phyloP scores from a whole-genome alignment of 108 stramenopile species.

The Cyclostephanos invisitatus region DNA sequence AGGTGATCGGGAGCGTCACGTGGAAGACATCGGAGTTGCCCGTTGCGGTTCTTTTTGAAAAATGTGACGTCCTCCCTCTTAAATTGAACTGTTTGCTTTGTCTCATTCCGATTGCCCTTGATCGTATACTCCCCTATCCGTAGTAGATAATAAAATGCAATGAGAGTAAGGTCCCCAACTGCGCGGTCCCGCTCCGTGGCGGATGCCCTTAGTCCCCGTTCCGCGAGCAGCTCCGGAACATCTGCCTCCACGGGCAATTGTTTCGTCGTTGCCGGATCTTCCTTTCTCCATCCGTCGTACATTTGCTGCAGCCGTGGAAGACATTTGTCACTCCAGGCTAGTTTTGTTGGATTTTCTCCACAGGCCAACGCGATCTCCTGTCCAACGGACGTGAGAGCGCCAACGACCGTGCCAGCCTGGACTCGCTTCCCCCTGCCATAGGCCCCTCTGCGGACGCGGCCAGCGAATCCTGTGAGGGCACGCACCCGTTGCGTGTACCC shows the following conservation, averaged over 20 bases:
- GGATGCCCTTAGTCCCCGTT: not conserved
- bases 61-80: not conserved
- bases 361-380: slow-evolving; percentile 15
- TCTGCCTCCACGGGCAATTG: not conserved
- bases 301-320: not conserved
- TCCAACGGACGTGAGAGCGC: slow-evolving; percentile 27
- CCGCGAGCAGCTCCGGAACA: not conserved
- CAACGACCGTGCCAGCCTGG: slow-evolving; percentile 5
- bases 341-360: slow-evolving; percentile 13
- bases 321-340: not conserved
- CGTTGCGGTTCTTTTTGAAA: not conserved
- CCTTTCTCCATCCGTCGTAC: not conserved
- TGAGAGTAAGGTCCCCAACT: slow-evolving; percentile 3
- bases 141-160: slow-evolving; percentile 11
- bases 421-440: not conserved
- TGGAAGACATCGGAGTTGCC: not conserved
- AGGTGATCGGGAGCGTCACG: not conserved
- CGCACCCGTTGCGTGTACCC: not conserved
- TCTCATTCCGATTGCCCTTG: not conserved
- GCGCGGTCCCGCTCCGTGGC: not conserved
- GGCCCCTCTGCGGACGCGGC: not conserved
- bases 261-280: not conserved
- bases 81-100: slow-evolving; percentile 4
- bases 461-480: not conserved
- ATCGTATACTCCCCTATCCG: slow-evolving; percentile 9